Evolutionary conservation across 2,329 filamentous ascomycete genomes (phyloP), one percentile per base, ranked within the genome.

Genomic region (Exutisphaerella laricina): DNA sequence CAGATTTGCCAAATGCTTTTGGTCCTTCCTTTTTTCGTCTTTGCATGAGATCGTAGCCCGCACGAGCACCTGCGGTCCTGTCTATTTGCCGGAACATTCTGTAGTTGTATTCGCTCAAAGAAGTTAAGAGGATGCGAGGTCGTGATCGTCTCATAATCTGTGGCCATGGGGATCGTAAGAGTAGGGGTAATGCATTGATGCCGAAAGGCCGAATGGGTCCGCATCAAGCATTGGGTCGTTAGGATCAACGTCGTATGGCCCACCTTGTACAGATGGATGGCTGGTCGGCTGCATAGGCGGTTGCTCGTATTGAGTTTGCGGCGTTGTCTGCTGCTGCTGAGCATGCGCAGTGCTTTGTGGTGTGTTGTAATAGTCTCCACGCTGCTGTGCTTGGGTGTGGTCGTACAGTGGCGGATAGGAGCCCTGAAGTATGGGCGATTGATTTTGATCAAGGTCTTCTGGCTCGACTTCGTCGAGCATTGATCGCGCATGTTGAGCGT

Each of bases 181-280:
- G 3, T 47, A 46, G 4, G 53, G 53, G 23, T 51, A 53, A 28
- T 55, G 53, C 90, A 95, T 95, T 68, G 87, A 94, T 25, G 89
- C 89, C 46, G 85, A 90, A 39, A 96, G 73, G 9, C 89, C 89
- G 58, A 96, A 97, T 1, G 90, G 90, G 65, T 96, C 89, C 66
- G 88, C 87, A 62, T 96, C 89, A 36, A 94, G 72, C 68, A 88
- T 86, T 13, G 88, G 85, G 58, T 96, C 89, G 61, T 87, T 94
- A 10, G 79, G 74, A 53, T 83, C 79, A 58, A 84, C 64, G 39
- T 68, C 66, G 54, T 71, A 74, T 12, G 32, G 25, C n/a, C 34
- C 49, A 18, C 46, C 49, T 4, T 26, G 23, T n/a, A 36, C 39
- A n/a, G 30, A 40, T 4, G 44, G 39, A 29, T 56, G 50, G 25